A percentile compares a stretch with the other conserved stretches of the same genome.
phyloP scores from a whole-genome alignment of 192 early-diverging fungal species.

The Backusella tuberculispora region DNA sequence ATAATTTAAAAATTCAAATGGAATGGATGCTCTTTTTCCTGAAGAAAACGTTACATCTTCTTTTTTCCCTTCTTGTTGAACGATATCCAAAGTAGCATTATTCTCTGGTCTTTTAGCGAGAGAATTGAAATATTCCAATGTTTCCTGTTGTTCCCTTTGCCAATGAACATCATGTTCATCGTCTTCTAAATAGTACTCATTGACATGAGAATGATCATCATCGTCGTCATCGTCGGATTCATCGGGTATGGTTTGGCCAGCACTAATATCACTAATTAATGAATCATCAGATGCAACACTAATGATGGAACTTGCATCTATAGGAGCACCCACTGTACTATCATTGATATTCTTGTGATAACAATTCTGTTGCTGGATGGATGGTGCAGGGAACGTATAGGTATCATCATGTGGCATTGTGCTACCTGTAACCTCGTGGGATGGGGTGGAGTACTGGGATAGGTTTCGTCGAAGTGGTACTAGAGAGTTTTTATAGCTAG shows the following conservation, averaged over 20 bases:
- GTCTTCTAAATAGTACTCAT: background rate
- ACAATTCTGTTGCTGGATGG: background rate
- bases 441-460: background rate
- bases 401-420: background rate
- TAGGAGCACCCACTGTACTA: background rate
- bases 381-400: background rate
- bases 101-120: background rate
- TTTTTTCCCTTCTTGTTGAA: background rate
- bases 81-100: background rate
- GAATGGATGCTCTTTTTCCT: background rate
- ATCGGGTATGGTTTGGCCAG: slow-evolving; percentile 18
- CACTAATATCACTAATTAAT: slow-evolving; percentile 34
- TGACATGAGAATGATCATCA: slow-evolving; percentile 21
- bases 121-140: slow-evolving; percentile 11
- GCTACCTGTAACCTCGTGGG: background rate
- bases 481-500: background rate
- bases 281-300: slow-evolving; percentile 39
- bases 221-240: slow-evolving; percentile 32
- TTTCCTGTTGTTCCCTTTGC: slow-evolving; percentile 11
- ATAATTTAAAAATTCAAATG: background rate
- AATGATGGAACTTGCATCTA: background rate
- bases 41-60: background rate
- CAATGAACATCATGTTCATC: slow-evolving; percentile 7
- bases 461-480: background rate
- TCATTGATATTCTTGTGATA: background rate